A percentile compares a stretch with the other conserved stretches of the same genome.
Evolutionary conservation across 2,329 filamentous ascomycete species (phyloP).

Genomic region (Ascochyta viciae-villosae): DNA sequence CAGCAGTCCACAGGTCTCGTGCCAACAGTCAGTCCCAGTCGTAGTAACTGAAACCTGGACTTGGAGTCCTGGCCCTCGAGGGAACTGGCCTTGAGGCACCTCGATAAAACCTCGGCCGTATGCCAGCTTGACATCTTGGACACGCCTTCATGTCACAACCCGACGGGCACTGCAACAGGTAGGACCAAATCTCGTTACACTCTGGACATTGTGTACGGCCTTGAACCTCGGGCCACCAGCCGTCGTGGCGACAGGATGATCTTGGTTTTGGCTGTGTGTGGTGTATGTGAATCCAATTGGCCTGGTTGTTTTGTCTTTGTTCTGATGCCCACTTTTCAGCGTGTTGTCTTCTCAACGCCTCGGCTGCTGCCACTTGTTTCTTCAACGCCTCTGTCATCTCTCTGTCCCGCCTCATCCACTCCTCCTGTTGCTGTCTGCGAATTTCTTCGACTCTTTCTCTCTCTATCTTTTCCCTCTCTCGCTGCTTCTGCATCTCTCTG

Average conservation of each 20-base stretch:
- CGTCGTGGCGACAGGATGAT: constrained; percentile 18
- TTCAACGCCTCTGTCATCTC: constrained; percentile 6
- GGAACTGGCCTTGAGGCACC: background rate
- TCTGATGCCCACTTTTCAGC: too few species aligned
- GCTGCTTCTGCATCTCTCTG: background rate
- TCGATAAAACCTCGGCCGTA: constrained; percentile 16
- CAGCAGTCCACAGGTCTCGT: too few species aligned
- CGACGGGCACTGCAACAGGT: constrained; percentile 24
- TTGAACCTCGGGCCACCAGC: constrained; percentile 27
- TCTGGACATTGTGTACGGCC: constrained; percentile 22
- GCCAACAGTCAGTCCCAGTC: too few species aligned
- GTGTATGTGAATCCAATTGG: too few species aligned
- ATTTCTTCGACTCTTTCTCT: background rate
- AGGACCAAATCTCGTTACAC: constrained; percentile 22
- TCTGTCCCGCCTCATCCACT: background rate
- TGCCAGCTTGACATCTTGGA: constrained; percentile 21
- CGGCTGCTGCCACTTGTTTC: background rate
- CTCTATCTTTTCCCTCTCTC: constrained; percentile 5
- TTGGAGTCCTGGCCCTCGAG: constrained; percentile 5
- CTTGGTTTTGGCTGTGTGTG: too few species aligned
- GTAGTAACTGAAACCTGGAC: background rate
- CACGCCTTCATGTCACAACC: constrained; percentile 22
- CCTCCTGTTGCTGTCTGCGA: constrained; percentile 2
- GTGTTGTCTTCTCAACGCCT: too few species aligned
- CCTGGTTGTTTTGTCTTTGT: too few species aligned